phyloP scores from a whole-genome alignment of 768 basidiomycete genomes.

The Lyophyllum decastes region DNA sequence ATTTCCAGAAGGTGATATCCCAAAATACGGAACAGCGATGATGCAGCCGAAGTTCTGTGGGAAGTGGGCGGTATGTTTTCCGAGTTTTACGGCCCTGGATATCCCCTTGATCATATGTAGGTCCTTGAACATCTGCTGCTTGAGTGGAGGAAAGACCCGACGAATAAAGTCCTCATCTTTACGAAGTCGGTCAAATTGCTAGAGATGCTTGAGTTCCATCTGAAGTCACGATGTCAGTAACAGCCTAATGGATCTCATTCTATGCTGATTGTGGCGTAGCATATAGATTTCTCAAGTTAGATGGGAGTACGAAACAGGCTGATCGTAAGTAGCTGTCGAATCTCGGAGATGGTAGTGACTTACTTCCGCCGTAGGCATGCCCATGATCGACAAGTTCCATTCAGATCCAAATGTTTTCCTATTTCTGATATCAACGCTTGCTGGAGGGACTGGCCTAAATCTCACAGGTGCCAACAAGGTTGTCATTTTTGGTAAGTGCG shows the following conservation, averaged over 20 bases:
- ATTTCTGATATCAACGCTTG: constrained; percentile 88
- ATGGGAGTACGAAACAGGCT: constrained; percentile 69
- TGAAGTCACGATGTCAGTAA: constrained; percentile 52
- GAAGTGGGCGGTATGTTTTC: constrained; percentile 73
- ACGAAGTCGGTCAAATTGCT: constrained; percentile 91
- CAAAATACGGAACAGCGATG: constrained; percentile 64
- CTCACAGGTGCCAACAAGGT: constrained; percentile 92
- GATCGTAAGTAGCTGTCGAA: constrained; percentile 54
- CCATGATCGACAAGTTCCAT: constrained; percentile 84
- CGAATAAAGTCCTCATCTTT: constrained; percentile 91
- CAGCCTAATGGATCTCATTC: not conserved
- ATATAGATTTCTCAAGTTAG: constrained; percentile 71
- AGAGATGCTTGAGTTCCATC: constrained; percentile 80
- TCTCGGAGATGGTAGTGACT: not conserved
- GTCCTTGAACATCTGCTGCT: constrained; percentile 66
- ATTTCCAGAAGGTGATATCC: constrained; percentile 58
- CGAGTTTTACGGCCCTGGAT: not conserved
- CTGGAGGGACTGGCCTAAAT: constrained; percentile 91
- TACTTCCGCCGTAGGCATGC: constrained; percentile 61
- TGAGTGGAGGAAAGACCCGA: constrained; percentile 61
- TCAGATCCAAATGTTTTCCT: constrained; percentile 70
- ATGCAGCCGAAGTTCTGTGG: constrained; percentile 72
- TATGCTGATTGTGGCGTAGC: constrained; percentile 27
- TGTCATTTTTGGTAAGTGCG: constrained; percentile 74
- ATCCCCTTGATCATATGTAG: constrained; percentile 32